Base-by-base conservation (phyloP, 2,329 filamentous ascomycete genomes). In the Plenodomus biglobosus region DNA sequence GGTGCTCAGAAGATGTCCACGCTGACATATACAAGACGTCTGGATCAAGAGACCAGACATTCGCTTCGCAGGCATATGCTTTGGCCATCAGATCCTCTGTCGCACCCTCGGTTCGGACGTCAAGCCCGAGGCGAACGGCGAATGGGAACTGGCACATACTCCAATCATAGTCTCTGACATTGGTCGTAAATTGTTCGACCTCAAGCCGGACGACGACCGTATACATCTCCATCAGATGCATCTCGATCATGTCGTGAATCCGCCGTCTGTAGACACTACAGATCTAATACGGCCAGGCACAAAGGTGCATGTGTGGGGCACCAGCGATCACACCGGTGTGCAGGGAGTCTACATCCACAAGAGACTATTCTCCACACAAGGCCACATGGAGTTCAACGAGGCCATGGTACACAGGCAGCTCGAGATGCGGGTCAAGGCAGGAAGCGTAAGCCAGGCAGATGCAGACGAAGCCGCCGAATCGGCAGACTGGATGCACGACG, bases 1-100 rank as follows among this genome's bases (percentile, higher is more conserved):
- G 16, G 6, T 34, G 16, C 30, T 8, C 18, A 30, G 3, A 8
- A 27, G 5, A 16, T 10, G 18, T n/a, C 16, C n/a, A 13, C 17
- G 13, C 48, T 56, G 39, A 65, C 32, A 11, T 3, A 3, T 6
- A 8, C 30, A 11, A 76, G 77, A 78, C 24, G 58, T 83, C 3
- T 84, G 80, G 80, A 62, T 66, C 6, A 64, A 71, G 4, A 72
- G 78, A 1, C 79, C 79, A 1, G 75, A 80, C 17, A 78, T 83
- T 39, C 76, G 76, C 27, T 76, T 77, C 53, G 67, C 72, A 8
- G 76, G 76, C 16, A 74, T 78, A 32, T 79, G 76, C 49, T 79
- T 78, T 48, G 76, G 76, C 15, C 76, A 79, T 42, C 76, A 78
- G 54, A 64, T 78, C 16, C 69, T 79, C 11, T 73, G 69, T 21